Percentiles rank a stretch among this genome's conserved stretches.
phyloP scores from a whole-genome alignment of 1,284 basidiomycete species.

The Phenoliferia sp. region DNA sequence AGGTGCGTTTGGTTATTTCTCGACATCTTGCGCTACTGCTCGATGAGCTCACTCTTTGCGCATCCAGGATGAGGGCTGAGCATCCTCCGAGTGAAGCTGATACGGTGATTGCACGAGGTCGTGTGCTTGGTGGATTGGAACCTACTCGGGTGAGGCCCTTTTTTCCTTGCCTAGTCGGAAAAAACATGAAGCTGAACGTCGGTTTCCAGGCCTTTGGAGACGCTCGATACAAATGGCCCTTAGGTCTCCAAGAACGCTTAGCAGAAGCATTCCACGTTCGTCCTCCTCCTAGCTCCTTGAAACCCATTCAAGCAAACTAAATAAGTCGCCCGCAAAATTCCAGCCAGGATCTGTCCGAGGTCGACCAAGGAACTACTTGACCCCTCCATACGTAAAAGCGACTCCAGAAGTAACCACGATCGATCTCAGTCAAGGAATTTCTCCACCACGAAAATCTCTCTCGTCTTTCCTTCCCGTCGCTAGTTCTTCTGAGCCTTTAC shows the following conservation, averaged over 20 bases:
- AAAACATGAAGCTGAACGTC: constrained; percentile 38
- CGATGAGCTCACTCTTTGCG: constrained; percentile 3
- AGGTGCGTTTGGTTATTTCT: constrained; percentile 32
- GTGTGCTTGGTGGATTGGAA: constrained; percentile 87
- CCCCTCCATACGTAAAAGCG: constrained; percentile 89
- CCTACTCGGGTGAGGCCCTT: constrained; percentile 62
- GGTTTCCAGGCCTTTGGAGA: constrained; percentile 57
- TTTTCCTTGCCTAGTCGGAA: constrained; percentile 32
- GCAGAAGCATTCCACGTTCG: constrained; percentile 41
- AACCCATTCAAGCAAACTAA: neutral
- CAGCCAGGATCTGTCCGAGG: constrained; percentile 28
- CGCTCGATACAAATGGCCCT: constrained; percentile 77
- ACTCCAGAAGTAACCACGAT: constrained; percentile 70
- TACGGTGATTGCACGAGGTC: constrained; percentile 76
- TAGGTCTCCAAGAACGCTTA: constrained; percentile 42
- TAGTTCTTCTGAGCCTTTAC: constrained; percentile 20
- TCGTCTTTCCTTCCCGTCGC: constrained; percentile 32
- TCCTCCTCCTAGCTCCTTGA: neutral
- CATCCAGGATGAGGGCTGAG: constrained; percentile 71
- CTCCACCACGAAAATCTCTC: constrained; percentile 19
- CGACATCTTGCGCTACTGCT: constrained; percentile 39
- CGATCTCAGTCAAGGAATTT: constrained; percentile 17
- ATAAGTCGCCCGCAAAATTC: neutral
- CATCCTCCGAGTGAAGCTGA: constrained; percentile 78
- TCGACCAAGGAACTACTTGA: constrained; percentile 49